Conservation (phyloP, 2,329 filamentous ascomycete genomes). For the Calonectria pseudoturangicola region DNA sequence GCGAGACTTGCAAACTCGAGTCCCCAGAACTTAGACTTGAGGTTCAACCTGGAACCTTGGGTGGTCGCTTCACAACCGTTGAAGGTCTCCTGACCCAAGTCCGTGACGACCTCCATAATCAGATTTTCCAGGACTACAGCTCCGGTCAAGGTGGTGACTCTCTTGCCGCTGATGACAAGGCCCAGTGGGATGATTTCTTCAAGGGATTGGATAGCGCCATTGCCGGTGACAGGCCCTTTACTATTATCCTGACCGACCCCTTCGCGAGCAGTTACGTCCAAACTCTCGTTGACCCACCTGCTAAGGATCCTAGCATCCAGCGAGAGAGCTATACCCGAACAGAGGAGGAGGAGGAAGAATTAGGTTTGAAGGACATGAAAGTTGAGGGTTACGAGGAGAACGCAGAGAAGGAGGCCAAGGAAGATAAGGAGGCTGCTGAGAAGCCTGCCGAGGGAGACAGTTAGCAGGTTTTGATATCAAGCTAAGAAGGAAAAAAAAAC, state of each 20-base stretch:
- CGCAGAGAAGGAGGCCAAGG: constrained; percentile 52
- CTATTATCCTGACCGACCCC: constrained; percentile 89
- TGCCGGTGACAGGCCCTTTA: constrained; percentile 86
- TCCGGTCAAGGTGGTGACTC: constrained; percentile 83
- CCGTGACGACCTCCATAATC: constrained; percentile 88
- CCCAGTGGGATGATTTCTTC: constrained; percentile 90
- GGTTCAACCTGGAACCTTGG: constrained; percentile 94
- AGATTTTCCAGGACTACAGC: constrained; percentile 88
- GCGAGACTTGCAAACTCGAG: constrained; percentile 90
- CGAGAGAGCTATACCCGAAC: constrained; percentile 90
- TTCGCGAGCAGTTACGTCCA: constrained; percentile 96
- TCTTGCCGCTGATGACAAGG: constrained; percentile 78
- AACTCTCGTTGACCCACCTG: constrained; percentile 84
- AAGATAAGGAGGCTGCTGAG: constrained; percentile 24
- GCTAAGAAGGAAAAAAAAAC: constrained; percentile 1
- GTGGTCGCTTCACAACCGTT: constrained; percentile 96
- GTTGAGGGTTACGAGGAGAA: constrained; percentile 84
- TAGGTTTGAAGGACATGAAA: constrained; percentile 95
- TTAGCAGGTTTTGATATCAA: background rate
- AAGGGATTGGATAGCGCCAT: constrained; percentile 84
- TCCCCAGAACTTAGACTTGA: constrained; percentile 91
- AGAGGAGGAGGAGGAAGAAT: constrained; percentile 93
- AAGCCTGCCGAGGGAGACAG: background rate
- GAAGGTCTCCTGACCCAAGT: constrained; percentile 96
- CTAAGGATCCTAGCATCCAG: constrained; percentile 85